These are phyloP conservation scores for Salix caprea DNA, from an alignment of 345 rosid species.

Conservation along the genomic window DNA sequence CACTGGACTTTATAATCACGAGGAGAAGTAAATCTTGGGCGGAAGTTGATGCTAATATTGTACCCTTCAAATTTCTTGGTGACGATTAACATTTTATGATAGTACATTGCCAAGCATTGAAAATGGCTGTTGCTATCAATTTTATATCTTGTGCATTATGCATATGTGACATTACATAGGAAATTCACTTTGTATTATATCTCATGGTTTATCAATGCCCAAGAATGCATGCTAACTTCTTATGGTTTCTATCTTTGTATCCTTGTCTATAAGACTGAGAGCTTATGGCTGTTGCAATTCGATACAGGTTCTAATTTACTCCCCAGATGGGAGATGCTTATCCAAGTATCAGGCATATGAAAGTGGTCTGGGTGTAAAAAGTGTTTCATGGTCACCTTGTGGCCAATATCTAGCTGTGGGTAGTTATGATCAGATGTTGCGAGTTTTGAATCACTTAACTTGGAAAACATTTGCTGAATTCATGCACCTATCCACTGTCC, in stretches of 20 bases:
- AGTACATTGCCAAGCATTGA: not conserved
- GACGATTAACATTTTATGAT: not conserved
- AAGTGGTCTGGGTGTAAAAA: constrained; percentile 92
- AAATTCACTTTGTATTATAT: not conserved
- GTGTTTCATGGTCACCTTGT: constrained; percentile 93
- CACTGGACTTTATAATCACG: not conserved
- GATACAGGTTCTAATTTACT: constrained; percentile 79
- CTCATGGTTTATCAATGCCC: not conserved
- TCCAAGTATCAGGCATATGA: constrained; percentile 94
- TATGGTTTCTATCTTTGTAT: not conserved
- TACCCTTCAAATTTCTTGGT: not conserved
- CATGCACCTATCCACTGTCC: constrained; percentile 75
- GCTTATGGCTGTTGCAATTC: constrained; percentile 8
- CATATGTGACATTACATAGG: not conserved
- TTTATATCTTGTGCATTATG: not conserved
- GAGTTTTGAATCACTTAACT: constrained; percentile 80
- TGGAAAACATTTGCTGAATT: constrained; percentile 99
- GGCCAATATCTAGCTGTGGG: constrained; percentile 95
- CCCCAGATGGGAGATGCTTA: constrained; percentile 95
- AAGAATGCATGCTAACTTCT: not conserved
- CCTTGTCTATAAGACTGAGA: not conserved
- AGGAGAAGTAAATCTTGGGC: not conserved
- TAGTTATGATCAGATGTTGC: constrained; percentile 93
- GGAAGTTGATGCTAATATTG: not conserved
- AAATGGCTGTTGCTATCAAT: not conserved